These are phyloP conservation scores for Onygena corvina DNA, from an alignment of 2,329 filamentous ascomycete genomes.

Conservation along the genomic window DNA sequence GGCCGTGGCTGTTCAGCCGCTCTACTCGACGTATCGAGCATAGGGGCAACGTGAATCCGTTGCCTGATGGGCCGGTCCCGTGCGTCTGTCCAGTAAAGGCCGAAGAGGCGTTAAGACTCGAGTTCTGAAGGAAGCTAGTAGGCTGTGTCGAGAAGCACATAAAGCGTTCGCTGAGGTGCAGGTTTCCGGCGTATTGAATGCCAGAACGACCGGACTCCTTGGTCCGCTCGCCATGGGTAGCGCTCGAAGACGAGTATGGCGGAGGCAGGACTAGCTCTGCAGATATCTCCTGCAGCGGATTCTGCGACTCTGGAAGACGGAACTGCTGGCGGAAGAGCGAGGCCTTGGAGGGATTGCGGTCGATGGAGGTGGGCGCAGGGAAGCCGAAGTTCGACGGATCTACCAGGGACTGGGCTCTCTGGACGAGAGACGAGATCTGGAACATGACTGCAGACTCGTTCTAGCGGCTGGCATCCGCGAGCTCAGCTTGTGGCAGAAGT, in stretches of 20 bases:
- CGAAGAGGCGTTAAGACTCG: conserved; percentile 66
- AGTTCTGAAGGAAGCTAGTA: conserved; percentile 69
- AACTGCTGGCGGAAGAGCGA: conserved; percentile 93
- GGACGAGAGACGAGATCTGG: conserved; percentile 67
- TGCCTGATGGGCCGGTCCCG: conserved; percentile 81
- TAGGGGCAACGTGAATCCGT: conserved; percentile 88
- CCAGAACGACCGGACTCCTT: conserved; percentile 50
- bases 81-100: conserved; percentile 87
- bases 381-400: conserved; percentile 73
- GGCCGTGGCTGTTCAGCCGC: conserved; percentile 80
- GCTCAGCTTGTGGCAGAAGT: not conserved
- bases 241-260: conserved; percentile 41
- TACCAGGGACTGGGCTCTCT: conserved; percentile 91
- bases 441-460: conserved; percentile 37
- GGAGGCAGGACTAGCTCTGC: conserved; percentile 83
- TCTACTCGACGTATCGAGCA: conserved; percentile 88
- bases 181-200: conserved; percentile 80
- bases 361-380: conserved; percentile 57
- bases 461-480: not conserved
- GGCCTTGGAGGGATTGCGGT: conserved; percentile 77
- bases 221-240: conserved; percentile 49
- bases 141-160: conserved; percentile 94
- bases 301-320: conserved; percentile 82
- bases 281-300: conserved; percentile 88
- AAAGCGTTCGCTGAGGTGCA: conserved; percentile 88